Evolutionary conservation across 495 filamentous ascomycete species (phyloP).

Genomic region (Zalerion maritima): DNA sequence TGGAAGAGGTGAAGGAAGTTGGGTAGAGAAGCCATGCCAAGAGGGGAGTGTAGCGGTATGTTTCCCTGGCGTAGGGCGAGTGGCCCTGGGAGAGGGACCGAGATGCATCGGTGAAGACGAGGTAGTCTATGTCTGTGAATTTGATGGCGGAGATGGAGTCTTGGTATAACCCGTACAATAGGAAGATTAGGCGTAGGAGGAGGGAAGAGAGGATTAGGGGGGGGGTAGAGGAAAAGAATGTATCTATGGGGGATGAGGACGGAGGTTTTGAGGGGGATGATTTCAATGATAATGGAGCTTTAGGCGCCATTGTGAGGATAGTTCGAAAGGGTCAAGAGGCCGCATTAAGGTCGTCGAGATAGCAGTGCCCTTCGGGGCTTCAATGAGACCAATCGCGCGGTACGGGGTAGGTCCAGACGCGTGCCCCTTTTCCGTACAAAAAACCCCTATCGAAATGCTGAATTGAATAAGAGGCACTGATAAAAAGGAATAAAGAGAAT

Average conservation of each 20-base stretch:
- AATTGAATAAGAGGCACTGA: no score
- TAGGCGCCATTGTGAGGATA: no score
- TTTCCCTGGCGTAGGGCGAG: slow-evolving; percentile 78
- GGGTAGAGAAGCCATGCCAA: slow-evolving; percentile 82
- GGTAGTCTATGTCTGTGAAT: slow-evolving; percentile 98
- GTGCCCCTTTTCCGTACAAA: no score
- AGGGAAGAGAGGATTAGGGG: slow-evolving; percentile 55
- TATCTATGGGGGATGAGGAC: not conserved
- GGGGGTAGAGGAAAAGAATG: slow-evolving; percentile 22
- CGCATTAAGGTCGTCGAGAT: no score
- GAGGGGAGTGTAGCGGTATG: slow-evolving; percentile 91
- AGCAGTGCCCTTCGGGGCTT: no score
- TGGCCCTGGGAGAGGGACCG: slow-evolving; percentile 37
- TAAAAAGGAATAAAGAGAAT: no score
- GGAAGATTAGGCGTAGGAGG: slow-evolving; percentile 50
- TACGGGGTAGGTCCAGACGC: no score
- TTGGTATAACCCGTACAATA: slow-evolving; percentile 81
- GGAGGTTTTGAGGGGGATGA: slow-evolving; percentile 1
- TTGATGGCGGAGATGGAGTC: slow-evolving; percentile 81
- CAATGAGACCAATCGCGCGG: no score
- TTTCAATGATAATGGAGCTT: not conserved
- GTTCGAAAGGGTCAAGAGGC: no score
- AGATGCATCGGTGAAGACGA: slow-evolving; percentile 94
- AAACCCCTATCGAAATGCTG: no score
- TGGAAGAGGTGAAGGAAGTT: slow-evolving; percentile 42